These are phyloP conservation scores for Rhizophlyctis rosea DNA, from an alignment of 192 early-diverging fungal genomes.

Conservation along the genomic window DNA sequence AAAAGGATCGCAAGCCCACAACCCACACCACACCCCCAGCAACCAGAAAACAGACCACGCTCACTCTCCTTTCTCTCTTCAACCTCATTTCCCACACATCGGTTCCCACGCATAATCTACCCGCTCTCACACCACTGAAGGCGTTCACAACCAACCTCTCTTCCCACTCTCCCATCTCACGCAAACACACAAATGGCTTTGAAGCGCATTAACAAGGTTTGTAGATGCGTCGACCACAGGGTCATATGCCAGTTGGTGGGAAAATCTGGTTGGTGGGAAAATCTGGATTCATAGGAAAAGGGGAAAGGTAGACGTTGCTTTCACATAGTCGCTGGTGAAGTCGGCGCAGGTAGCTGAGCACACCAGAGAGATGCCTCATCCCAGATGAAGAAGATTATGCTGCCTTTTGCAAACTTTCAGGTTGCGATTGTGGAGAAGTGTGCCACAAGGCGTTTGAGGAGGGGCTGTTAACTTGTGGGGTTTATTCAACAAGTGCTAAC, in stretches of 20 bases:
- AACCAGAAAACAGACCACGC: too few species aligned
- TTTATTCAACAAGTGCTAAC: neutral
- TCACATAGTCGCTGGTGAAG: neutral
- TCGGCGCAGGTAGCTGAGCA: neutral
- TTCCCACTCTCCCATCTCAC: too few species aligned
- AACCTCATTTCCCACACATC: too few species aligned
- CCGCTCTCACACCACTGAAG: too few species aligned
- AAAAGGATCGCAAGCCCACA: too few species aligned
- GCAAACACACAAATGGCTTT: constrained; percentile 88
- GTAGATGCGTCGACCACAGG: neutral
- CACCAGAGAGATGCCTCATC: neutral
- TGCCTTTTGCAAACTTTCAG: too few species aligned
- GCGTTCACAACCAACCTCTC: too few species aligned
- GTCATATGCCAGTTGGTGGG: neutral
- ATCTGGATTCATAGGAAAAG: neutral
- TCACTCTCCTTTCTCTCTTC: too few species aligned
- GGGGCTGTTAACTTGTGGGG: neutral
- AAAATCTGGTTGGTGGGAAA: neutral
- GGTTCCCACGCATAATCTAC: too few species aligned
- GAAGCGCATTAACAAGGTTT: constrained; percentile 98
- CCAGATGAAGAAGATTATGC: too few species aligned
- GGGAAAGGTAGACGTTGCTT: neutral
- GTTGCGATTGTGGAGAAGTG: neutral
- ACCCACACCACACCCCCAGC: too few species aligned
- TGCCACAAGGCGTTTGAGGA: neutral